Conservation (phyloP, 2,329 filamentous ascomycete genomes). For the Colletotrichum sp. region DNA sequence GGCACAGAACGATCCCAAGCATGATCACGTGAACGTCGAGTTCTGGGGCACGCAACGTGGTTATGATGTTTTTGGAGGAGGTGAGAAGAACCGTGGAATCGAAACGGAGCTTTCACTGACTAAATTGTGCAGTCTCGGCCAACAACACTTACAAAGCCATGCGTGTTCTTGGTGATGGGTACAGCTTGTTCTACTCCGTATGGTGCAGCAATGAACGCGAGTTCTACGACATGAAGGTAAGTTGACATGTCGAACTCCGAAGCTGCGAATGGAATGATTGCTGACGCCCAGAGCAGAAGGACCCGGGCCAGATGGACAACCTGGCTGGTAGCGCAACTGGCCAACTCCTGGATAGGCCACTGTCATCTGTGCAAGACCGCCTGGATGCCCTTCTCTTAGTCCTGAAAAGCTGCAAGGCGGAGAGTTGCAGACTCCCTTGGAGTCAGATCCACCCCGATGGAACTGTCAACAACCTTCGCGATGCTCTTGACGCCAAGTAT, state of each 20-base stretch:
- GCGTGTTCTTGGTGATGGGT: slow-evolving; percentile 56
- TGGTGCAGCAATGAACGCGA: slow-evolving; percentile 74
- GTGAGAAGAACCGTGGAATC: background rate
- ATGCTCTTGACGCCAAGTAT: slow-evolving; percentile 52
- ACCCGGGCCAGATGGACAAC: slow-evolving; percentile 58
- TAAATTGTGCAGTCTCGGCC: background rate
- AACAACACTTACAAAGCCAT: slow-evolving; percentile 68
- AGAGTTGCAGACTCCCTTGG: slow-evolving; percentile 62
- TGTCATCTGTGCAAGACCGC: slow-evolving; percentile 48
- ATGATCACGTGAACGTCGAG: slow-evolving; percentile 64
- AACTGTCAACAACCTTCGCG: slow-evolving; percentile 52
- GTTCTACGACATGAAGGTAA: slow-evolving; percentile 65
- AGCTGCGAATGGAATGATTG: background rate
- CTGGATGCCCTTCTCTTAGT: slow-evolving; percentile 65
- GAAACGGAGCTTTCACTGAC: background rate
- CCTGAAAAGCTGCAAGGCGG: slow-evolving; percentile 63
- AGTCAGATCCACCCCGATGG: slow-evolving; percentile 57
- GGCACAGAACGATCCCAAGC: slow-evolving; percentile 28
- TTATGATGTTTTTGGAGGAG: background rate
- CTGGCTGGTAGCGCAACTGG: slow-evolving; percentile 25
- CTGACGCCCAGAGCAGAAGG: slow-evolving; percentile 38
- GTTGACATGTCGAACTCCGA: slow-evolving; percentile 5
- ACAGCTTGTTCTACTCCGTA: slow-evolving; percentile 69
- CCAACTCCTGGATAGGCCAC: slow-evolving; percentile 33
- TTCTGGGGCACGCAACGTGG: slow-evolving; percentile 51